A percentile compares a stretch with the other conserved stretches of the same genome.
phyloP scores from a whole-genome alignment of 2,329 filamentous ascomycete species.

The Calonectria henricotiae region DNA sequence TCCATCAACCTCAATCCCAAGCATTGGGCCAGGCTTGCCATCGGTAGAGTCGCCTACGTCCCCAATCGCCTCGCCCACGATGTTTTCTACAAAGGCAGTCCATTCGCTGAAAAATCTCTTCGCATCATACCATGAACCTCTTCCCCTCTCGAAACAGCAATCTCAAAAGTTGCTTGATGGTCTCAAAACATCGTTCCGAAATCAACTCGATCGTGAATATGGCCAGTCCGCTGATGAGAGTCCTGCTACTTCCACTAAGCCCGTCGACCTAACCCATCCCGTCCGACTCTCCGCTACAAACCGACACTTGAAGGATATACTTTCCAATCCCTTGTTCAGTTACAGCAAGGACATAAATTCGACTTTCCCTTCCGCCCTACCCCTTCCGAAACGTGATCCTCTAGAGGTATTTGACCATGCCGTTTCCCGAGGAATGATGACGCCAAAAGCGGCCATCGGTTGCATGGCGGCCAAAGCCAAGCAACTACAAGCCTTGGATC shows the following conservation, averaged over 20 bases:
- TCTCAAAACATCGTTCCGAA: constrained; percentile 72
- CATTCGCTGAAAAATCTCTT: constrained; percentile 61
- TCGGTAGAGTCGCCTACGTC: constrained; percentile 48
- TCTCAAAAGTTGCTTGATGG: constrained; percentile 71
- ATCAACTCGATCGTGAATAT: constrained; percentile 73
- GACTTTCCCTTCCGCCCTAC: constrained; percentile 40
- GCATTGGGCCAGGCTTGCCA: constrained; percentile 35
- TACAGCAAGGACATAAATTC: constrained; percentile 52
- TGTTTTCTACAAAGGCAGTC: constrained; percentile 60
- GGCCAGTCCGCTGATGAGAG: constrained; percentile 60
- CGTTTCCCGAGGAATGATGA: constrained; percentile 73
- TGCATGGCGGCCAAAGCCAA: constrained; percentile 68
- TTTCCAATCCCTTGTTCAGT: constrained; percentile 72
- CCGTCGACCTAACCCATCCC: constrained; percentile 41
- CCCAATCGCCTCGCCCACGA: constrained; percentile 55
- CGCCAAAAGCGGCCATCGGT: constrained; percentile 67
- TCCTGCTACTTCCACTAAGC: constrained; percentile 41
- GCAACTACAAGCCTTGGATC: constrained; percentile 58
- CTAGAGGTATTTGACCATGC: constrained; percentile 73
- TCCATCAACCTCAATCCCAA: constrained; percentile 17
- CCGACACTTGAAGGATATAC: constrained; percentile 71
- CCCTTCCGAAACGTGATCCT: constrained; percentile 58
- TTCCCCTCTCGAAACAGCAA: constrained; percentile 67
- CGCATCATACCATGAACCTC: constrained; percentile 67
- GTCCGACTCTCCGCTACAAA: constrained; percentile 60